Evolutionary conservation across 208 protist species (phyloP).

Genomic region (Trypanosoma cruzi): DNA sequence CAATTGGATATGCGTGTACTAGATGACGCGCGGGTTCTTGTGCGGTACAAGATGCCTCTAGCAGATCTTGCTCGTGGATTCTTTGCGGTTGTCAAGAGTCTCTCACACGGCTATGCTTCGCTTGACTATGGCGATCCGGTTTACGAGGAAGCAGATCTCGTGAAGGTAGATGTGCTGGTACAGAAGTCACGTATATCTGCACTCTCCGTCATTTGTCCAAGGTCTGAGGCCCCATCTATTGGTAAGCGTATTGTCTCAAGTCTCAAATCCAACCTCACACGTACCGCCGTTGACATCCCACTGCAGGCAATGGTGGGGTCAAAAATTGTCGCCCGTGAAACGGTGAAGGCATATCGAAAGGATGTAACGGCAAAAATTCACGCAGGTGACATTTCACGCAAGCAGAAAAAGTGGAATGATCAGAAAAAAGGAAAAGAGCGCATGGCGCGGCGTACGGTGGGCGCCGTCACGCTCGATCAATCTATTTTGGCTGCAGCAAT

Average conservation of each 20-base stretch:
- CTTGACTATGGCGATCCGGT: conserved; percentile 95
- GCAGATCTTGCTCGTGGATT: conserved; percentile 96
- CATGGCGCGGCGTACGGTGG: conserved; percentile 93
- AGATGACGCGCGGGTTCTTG: conserved; percentile 68
- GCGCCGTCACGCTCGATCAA: conserved; percentile 93
- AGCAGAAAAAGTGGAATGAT: conserved; percentile 96
- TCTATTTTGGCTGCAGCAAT: conserved; percentile 91
- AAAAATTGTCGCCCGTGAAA: conserved; percentile 95
- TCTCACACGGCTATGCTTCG: conserved; percentile 93
- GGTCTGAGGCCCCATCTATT: conserved; percentile 51
- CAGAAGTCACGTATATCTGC: conserved; percentile 94
- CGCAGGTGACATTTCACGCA: conserved; percentile 96
- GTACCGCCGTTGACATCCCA: conserved; percentile 91
- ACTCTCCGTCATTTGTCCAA: conserved; percentile 89
- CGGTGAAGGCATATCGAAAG: conserved; percentile 92
- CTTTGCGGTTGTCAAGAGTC: conserved; percentile 93
- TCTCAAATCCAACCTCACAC: conserved; percentile 89
- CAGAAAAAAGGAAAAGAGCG: conserved; percentile 98
- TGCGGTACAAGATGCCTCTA: conserved; percentile 93
- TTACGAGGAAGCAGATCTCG: conserved; percentile 89
- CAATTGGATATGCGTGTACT: conserved; percentile 74
- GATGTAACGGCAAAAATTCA: conserved; percentile 96
- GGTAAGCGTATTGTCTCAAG: conserved; percentile 76
- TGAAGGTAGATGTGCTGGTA: conserved; percentile 93
- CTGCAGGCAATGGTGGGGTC: conserved; percentile 90